These are phyloP conservation scores for Myochromella boudieri DNA, from an alignment of 768 basidiomycete species.

Conservation along the genomic window DNA sequence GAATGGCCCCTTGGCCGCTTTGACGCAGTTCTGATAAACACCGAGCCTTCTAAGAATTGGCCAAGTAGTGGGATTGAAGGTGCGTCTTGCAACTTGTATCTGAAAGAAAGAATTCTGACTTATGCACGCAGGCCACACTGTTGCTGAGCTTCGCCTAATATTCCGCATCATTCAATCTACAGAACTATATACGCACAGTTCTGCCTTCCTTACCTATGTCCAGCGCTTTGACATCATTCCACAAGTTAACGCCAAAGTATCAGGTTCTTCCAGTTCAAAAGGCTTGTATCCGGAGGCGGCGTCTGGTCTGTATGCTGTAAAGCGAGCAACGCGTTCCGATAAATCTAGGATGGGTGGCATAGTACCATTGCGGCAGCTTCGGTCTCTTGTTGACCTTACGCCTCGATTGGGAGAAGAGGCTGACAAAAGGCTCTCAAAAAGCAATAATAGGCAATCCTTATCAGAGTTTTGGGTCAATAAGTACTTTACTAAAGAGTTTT, in stretches of 20 bases:
- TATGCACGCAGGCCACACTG: slow-evolving; percentile 9
- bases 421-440: slow-evolving; percentile 5
- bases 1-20: slow-evolving; percentile 5
- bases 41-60: slow-evolving; percentile 6
- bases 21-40: slow-evolving; percentile 12
- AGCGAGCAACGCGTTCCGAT: slow-evolving; percentile 3
- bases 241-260: background rate
- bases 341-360: slow-evolving; percentile 6
- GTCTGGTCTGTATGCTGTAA: slow-evolving; percentile 1
- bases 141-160: slow-evolving; percentile 14
- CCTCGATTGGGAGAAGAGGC: slow-evolving; percentile 17
- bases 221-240: slow-evolving; percentile 17
- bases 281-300: slow-evolving; percentile 4
- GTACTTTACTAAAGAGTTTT: slow-evolving; percentile 16
- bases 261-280: background rate
- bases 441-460: slow-evolving; percentile 6
- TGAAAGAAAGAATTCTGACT: background rate
- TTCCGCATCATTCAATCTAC: slow-evolving; percentile 7
- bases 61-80: slow-evolving; percentile 11
- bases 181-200: background rate
- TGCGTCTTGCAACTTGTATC: background rate
- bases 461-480: slow-evolving; percentile 15
- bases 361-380: slow-evolving; percentile 6
- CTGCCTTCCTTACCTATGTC: slow-evolving; percentile 16
- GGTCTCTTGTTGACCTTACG: slow-evolving; percentile 11